Evolutionary conservation across 345 rosid species (phyloP).

Genomic region (Viola odorata): DNA sequence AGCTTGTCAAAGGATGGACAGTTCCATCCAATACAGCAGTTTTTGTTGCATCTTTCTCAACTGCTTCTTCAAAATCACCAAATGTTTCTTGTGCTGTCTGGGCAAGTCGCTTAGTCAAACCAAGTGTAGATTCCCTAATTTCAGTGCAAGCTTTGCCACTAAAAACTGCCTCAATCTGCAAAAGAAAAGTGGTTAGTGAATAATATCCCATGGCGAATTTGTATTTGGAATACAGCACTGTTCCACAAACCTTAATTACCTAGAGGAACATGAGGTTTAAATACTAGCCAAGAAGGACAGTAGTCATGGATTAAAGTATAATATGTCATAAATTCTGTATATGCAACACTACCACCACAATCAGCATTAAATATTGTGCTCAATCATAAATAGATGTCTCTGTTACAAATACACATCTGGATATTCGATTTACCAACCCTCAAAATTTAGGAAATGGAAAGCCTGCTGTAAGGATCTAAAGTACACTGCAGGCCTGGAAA

Average conservation of each 20-base stretch:
- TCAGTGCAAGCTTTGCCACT: slow-evolving; percentile 80
- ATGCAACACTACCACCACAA: slow-evolving; percentile 1
- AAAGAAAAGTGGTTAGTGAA: slow-evolving; percentile 9
- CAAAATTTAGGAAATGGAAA: neutral
- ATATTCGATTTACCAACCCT: neutral
- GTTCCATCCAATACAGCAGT: slow-evolving; percentile 91
- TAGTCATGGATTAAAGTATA: neutral
- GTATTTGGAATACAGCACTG: neutral
- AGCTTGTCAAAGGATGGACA: slow-evolving; percentile 96
- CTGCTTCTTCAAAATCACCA: slow-evolving; percentile 98
- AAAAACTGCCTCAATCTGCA: slow-evolving; percentile 75
- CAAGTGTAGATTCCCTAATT: slow-evolving; percentile 79
- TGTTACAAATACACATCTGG: neutral
- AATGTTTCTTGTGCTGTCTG: slow-evolving; percentile 93
- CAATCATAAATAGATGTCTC: neutral
- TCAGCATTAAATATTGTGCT: neutral
- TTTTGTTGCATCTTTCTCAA: slow-evolving; percentile 95
- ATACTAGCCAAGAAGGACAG: no score
- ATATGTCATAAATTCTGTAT: slow-evolving; percentile 1
- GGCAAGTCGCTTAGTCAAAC: slow-evolving; percentile 83
- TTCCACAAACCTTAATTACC: slow-evolving; percentile 6
- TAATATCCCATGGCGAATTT: neutral
- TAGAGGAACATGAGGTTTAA: neutral
- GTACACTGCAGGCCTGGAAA: neutral
- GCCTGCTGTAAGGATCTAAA: neutral